Percentiles rank a stretch among this genome's conserved stretches.
Conservation (phyloP, 1,284 basidiomycete species). For the Ganoderma boninense region DNA sequence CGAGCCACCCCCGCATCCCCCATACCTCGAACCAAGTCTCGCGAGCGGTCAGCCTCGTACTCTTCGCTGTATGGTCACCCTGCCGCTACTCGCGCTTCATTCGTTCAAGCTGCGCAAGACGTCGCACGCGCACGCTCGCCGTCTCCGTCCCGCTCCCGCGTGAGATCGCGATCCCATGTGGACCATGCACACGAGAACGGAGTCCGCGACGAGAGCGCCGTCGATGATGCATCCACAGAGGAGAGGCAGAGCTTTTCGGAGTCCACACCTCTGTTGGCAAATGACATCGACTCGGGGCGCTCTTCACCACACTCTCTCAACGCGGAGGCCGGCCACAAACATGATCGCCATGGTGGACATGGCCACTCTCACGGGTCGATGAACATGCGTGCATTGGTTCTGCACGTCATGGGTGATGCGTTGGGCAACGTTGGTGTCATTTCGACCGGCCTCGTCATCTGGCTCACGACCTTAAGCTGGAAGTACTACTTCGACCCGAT, state of each 20-base stretch:
- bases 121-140: constrained; percentile 68
- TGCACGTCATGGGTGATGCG: constrained; percentile 97
- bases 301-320: constrained; percentile 31
- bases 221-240: constrained; percentile 17
- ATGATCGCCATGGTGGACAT: constrained; percentile 40
- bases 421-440: constrained; percentile 99
- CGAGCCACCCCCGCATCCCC: constrained; percentile 28
- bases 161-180: constrained; percentile 41
- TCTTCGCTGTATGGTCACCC: constrained; percentile 82
- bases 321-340: constrained; percentile 22
- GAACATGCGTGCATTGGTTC: constrained; percentile 96
- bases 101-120: constrained; percentile 89
- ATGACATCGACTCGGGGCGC: constrained; percentile 28
- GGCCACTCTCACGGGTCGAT: constrained; percentile 84
- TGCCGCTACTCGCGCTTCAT: constrained; percentile 86
- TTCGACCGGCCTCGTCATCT: constrained; percentile 91
- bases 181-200: constrained; percentile 29
- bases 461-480: constrained; percentile 81
- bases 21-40: constrained; percentile 35
- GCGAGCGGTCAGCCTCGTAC: constrained; percentile 60
- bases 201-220: constrained; percentile 25
- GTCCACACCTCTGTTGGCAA: constrained; percentile 35
- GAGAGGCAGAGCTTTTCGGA: constrained; percentile 30
- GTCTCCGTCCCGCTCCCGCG: constrained; percentile 44
- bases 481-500: constrained; percentile 95